phyloP scores from a whole-genome alignment of 306 rosid species.

The Prunus fruticosa region DNA sequence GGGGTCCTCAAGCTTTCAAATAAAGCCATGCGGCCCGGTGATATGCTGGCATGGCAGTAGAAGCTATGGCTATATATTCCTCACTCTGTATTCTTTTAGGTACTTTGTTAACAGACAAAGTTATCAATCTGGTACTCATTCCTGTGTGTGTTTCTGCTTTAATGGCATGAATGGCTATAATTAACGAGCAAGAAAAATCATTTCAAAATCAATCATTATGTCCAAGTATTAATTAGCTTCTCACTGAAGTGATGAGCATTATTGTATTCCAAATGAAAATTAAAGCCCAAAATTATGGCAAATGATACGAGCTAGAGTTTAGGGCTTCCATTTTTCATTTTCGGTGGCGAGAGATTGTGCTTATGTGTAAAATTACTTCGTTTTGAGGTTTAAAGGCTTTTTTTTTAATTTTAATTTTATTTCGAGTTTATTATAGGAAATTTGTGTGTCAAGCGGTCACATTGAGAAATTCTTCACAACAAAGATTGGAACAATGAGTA shows the following conservation, averaged over 20 bases:
- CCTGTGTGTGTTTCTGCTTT: constrained; percentile 8
- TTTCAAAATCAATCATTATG: constrained; percentile 12
- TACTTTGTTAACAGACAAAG: constrained; percentile 14
- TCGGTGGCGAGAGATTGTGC: too few relatives aligned
- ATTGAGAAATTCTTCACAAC: too few relatives aligned
- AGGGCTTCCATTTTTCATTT: background rate
- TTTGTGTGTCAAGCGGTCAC: too few relatives aligned
- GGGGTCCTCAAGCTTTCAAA: background rate
- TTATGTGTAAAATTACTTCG: too few relatives aligned
- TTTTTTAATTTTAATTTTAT: too few relatives aligned
- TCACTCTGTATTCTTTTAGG: background rate
- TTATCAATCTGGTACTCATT: constrained; percentile 1
- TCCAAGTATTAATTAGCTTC: background rate
- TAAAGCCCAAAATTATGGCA: constrained; percentile 2
- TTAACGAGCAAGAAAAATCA: background rate
- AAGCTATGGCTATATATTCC: background rate
- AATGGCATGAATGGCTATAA: constrained; percentile 15
- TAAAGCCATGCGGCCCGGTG: constrained; percentile 21
- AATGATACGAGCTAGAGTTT: background rate
- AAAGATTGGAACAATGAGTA: background rate
- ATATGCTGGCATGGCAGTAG: background rate
- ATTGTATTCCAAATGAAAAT: background rate
- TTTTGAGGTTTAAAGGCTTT: too few relatives aligned
- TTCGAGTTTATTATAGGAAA: too few relatives aligned
- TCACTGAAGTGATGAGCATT: background rate